Base-by-base conservation (phyloP, 768 basidiomycete genomes). In the Coprinopsis marcescibilis region DNA sequence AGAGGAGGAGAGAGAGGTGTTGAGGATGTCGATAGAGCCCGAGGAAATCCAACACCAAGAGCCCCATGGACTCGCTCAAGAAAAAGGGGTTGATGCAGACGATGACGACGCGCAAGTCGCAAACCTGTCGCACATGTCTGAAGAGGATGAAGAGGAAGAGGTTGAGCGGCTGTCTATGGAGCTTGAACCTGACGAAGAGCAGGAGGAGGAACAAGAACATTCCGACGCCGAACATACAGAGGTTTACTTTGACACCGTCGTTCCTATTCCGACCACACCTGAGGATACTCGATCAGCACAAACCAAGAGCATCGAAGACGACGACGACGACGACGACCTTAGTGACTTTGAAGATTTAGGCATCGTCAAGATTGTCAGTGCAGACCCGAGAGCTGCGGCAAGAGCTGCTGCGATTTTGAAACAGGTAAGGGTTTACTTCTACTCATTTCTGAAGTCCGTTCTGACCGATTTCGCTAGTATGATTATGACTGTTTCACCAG, bases 391-490 rank as follows among this genome's bases (percentile, higher is more conserved):
- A 49, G 89, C 89, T 14, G 93, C 93, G 37, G 93, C 92, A 2
- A 70, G 89, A 39, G 93, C 92, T n/a, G 92, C 89, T 26, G 93
- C 93, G 0, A 93, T 96, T 49, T 70, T 96, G 55, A 91, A 87
- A 64, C 76, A 89, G 73, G 90, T 89, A 40, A n/a, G 79, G 62
- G 11, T 36, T 17, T 35, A 45, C 39, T 13, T 15, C 47, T 10
- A 46, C 19, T 12, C n/a, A 25, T 32, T 45, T 44, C 29, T 51
- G 30, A 34, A n/a, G n/a, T 33, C 34, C 43, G 48, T 41, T 43
- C 27, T 5, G 41, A 12, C 11, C 20, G 37, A 21, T 19, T n/a
- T 29, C 21, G 10, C 5, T 38, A 49, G 85, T 84, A 94, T 56
- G 84, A 93, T 63, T 87, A 89, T 54, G 91, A 94, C 55, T 86